Base-by-base conservation (phyloP, 768 basidiomycete genomes). In the Termitomyces sp. region DNA sequence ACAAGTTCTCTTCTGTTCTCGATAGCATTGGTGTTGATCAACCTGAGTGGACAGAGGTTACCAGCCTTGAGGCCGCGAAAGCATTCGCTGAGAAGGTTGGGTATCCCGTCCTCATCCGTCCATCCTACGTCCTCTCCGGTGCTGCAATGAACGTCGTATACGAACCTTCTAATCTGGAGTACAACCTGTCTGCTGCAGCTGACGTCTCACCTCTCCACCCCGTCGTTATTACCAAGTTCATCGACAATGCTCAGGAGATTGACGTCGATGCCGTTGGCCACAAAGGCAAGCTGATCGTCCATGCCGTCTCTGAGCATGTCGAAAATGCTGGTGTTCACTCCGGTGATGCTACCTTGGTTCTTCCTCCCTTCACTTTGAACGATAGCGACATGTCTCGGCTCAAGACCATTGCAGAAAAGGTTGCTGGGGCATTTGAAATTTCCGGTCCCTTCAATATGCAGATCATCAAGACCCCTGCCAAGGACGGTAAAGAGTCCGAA, bases 391-490 rank as follows among this genome's bases (percentile, higher is more conserved):
- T 99, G 76, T 79, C 78, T 9, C 92, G 94, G 57, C 79, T 98
- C 61, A 98, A 98, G 78, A 82, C 80, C 52, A 98, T 98, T 60
- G 93, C 96, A 0, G 84, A 92, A 72, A 98, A 97, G 76, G 95
- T 99, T 60, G 96, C 94, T 35, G 78, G 80, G 40, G 97, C 94
- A 10, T 97, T 98, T 73, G 80, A 97, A 66, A 98, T 99, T 54
- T 97, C 94, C 28, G 97, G 97, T 36, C 97, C 97, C 7, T 99
- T 86, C 86, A 99, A 99, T 72, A 99, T 99, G 95, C 97, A 99
- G 72, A 84, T 99, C 71, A 98, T 99, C 76, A 85, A 90, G 69
- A 92, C 93, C 70, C 79, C 78, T 11, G 72, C 82, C 2, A 77
- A 78, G 5, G 78, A 78, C 24, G 75, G 72, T 3, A 74, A 80